Evolutionary conservation across 176 grass and related monocot species (phyloP).

Genomic region (Triticum turgidum): DNA sequence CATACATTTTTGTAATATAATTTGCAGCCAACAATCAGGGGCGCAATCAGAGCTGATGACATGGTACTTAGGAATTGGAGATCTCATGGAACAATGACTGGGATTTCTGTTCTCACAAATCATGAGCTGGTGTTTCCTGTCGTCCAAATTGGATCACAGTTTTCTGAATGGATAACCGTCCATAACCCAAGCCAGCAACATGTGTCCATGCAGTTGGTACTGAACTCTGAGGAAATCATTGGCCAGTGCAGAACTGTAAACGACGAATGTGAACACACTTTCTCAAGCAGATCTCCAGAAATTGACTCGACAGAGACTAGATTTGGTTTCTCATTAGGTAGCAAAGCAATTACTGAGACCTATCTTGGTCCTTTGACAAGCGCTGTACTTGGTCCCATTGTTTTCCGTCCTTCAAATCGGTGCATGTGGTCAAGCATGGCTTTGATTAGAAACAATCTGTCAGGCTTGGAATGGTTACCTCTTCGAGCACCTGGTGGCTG

Average conservation of each 20-base stretch:
- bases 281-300: constrained; percentile 76
- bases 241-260: constrained; percentile 69
- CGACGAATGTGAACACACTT: constrained; percentile 62
- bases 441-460: constrained; percentile 85
- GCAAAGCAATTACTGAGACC: constrained; percentile 63
- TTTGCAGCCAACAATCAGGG: constrained; percentile 44
- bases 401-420: constrained; percentile 83
- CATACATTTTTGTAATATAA: constrained; percentile 25
- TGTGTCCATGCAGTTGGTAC: constrained; percentile 70
- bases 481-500: constrained; percentile 74
- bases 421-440: constrained; percentile 86
- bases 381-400: constrained; percentile 69
- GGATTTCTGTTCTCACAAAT: constrained; percentile 65
- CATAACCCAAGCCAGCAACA: constrained; percentile 65
- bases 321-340: constrained; percentile 82
- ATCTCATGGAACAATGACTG: constrained; percentile 63
- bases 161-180: constrained; percentile 67
- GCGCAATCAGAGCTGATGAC: constrained; percentile 55
- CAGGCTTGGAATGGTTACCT: constrained; percentile 80
- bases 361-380: constrained; percentile 59
- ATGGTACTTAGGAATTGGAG: constrained; percentile 71
- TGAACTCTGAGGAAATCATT: constrained; percentile 81
- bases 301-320: constrained; percentile 67
- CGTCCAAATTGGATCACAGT: constrained; percentile 80
- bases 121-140: constrained; percentile 65